Evolutionary conservation across 2,329 filamentous ascomycete species (phyloP), one percentile per base, ranked within the genome.

Genomic region (Fusarium guadeloupense): DNA sequence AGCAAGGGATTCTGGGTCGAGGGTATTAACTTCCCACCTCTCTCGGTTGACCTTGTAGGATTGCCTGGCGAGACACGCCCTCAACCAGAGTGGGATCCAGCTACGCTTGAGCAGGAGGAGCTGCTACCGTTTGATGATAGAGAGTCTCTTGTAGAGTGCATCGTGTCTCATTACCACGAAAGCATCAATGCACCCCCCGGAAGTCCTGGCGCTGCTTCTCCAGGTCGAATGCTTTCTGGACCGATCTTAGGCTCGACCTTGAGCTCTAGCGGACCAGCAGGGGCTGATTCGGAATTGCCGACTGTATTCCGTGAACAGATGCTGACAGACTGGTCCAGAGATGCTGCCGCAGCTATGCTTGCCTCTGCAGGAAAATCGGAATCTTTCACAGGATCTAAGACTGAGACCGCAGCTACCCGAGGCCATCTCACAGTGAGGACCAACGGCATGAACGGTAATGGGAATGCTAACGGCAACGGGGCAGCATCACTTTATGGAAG

Each of bases 1-100:
- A 87, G 82, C 67, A 89, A 90, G 70, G 83, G 87, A 19, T 85
- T 95, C 58, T 98, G 93, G 93, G 82, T 94, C 20, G 85, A 91
- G 52, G 86, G 84, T 41, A 82, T 97, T 35, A 83, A 85, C 17
- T 77, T 94, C 16, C 93, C 93, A 1, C 84, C 91, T 4, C 80
- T 88, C 19, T 75, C 82, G 1, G 72, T 93, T 10, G 83, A 89
- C 17, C 78, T 83, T 16, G 86, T 94, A 37, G 81, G 81, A 9
- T 81, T 78, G 4, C 82, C 84, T 3, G 83, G 83, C 20, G 71
- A 77, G 62, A 72, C 74, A 41, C 77, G 71, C 54, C 74, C 75
- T 28, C 80, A 77, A 65, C 78, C 76, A 41, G 77, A 74, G 43
- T 81, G 82, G 73, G 77, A 83, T 41, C 70, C 79, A 26, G 79